A percentile compares a stretch with the other conserved stretches of the same genome.
Evolutionary conservation across 441 rosid species (phyloP).

Genomic region (Biscutella auriculata): DNA sequence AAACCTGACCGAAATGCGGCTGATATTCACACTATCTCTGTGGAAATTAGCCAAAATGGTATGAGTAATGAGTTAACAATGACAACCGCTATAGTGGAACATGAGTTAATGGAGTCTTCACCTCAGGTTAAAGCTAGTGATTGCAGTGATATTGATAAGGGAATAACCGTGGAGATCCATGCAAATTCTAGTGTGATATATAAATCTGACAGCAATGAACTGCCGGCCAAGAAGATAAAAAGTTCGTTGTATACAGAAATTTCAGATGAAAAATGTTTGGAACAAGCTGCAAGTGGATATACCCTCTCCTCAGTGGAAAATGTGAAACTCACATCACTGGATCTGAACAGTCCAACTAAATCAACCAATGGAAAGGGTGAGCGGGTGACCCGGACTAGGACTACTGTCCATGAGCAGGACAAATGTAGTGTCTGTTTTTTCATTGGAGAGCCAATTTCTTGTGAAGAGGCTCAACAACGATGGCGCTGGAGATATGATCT

Average conservation of each 20-base stretch:
- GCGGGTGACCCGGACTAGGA: constrained; percentile 27
- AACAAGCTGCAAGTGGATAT: constrained; percentile 17
- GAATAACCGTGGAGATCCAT: constrained; percentile 11
- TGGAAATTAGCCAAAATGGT: background rate
- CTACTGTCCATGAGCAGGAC: constrained; percentile 13
- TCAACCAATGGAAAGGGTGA: constrained; percentile 21
- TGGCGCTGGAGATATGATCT: constrained; percentile 87
- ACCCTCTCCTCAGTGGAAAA: constrained; percentile 4
- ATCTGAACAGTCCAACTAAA: constrained; percentile 4
- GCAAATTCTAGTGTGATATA: constrained; percentile 13
- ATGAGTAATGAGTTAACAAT: background rate
- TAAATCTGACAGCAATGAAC: constrained; percentile 19
- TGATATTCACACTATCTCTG: constrained; percentile 1
- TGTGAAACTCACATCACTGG: constrained; percentile 9
- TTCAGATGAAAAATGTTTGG: constrained; percentile 17
- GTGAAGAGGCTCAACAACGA: constrained; percentile 60
- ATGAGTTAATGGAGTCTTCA: constrained; percentile 2
- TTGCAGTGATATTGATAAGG: background rate
- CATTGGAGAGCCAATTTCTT: constrained; percentile 62
- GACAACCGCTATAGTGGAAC: constrained; percentile 15
- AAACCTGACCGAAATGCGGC: background rate
- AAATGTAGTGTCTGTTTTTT: constrained; percentile 28
- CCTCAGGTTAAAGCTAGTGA: constrained; percentile 1
- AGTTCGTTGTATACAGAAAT: constrained; percentile 18
- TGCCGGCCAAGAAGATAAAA: too few relatives aligned